Evolutionary conservation across 2,329 filamentous ascomycete species (phyloP), one percentile per base, ranked within the genome.

Genomic region (Arthrinium phaeospermum): DNA sequence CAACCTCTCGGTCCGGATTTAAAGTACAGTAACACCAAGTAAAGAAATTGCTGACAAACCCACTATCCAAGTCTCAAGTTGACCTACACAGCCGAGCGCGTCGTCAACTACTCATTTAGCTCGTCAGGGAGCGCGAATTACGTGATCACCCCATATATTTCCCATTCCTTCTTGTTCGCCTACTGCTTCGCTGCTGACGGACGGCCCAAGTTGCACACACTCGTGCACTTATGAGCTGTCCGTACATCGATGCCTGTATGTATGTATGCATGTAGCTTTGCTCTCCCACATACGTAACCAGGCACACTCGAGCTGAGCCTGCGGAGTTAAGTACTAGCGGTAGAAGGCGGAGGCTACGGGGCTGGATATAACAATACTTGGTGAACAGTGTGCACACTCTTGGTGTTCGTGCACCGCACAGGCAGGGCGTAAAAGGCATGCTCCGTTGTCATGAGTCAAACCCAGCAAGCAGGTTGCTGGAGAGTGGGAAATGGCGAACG

Each of bases 11-110:
- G 57, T 64, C 57, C 57, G 57, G 57, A 64, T 64, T 64, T 24
- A 64, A 64, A 41, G 57, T 64, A 64, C 57, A 64, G 57, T 64
- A 64, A 64, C 34, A 64, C 19, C 57, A 41, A 41, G 34, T 64
- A n/a, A n/a, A 64, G 57, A 64, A 64, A 41, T 64, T 64, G 57
- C 57, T 64, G 57, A 64, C 57, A 64, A 64, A 64, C 57, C 57
- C 57, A 64, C 57, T 64, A 64, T 64, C 34, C 57, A 64, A 64
- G 57, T 64, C 57, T 64, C 57, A 64, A 41, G 30, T 64, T 64
- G 37, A 41, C 37, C 37, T 41, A 41, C 57, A 64, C 57, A 64
- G 57, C 57, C 30, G 34, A 64, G 57, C 57, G 30, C 30, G 57
- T 41, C 57, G 57, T 41, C 57, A 41, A 64, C 34, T 64, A n/a